Percentiles rank a stretch among this genome's conserved stretches.
Conservation (phyloP, 352 stramenopile genomes). For the Vaucheria bursata region DNA sequence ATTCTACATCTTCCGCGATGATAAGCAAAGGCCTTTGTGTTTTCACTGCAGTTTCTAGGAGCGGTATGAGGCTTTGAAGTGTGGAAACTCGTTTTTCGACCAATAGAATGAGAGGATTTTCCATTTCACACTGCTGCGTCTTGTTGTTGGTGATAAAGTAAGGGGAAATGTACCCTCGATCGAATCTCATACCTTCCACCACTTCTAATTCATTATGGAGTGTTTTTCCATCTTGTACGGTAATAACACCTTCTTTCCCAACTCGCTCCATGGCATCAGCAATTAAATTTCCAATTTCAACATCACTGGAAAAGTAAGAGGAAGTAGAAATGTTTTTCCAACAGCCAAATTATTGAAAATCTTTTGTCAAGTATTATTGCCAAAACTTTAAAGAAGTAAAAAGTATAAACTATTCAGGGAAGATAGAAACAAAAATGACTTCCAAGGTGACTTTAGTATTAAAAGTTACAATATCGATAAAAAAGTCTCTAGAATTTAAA, state of each 20-base stretch:
- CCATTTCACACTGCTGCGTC: constrained; percentile 95
- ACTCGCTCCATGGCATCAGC: constrained; percentile 98
- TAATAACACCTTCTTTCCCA: constrained; percentile 52
- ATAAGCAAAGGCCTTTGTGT: constrained; percentile 92
- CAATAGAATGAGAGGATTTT: constrained; percentile 97
- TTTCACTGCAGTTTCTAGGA: constrained; percentile 96
- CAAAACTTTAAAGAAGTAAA: too few relatives aligned
- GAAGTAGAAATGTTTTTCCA: too few relatives aligned
- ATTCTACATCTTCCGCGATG: constrained; percentile 98
- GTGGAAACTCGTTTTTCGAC: constrained; percentile 53
- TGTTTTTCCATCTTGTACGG: constrained; percentile 94
- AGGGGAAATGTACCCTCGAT: constrained; percentile 98
- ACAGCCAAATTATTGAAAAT: too few relatives aligned
- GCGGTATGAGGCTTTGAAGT: constrained; percentile 68
- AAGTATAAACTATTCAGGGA: too few relatives aligned
- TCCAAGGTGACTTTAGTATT: too few relatives aligned
- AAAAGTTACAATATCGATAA: too few relatives aligned
- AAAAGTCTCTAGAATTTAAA: too few relatives aligned
- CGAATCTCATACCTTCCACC: constrained; percentile 99
- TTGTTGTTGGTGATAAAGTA: constrained; percentile 99
- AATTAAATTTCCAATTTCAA: constrained; percentile 94
- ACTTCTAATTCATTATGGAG: constrained; percentile 99
- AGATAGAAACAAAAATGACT: too few relatives aligned
- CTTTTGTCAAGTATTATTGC: too few relatives aligned
- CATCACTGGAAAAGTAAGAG: constrained; percentile 61